Evolutionary conservation across 2,329 filamentous ascomycete genomes (phyloP), one percentile per base, ranked within the genome.

Genomic region (Knoxdaviesia proteae): DNA sequence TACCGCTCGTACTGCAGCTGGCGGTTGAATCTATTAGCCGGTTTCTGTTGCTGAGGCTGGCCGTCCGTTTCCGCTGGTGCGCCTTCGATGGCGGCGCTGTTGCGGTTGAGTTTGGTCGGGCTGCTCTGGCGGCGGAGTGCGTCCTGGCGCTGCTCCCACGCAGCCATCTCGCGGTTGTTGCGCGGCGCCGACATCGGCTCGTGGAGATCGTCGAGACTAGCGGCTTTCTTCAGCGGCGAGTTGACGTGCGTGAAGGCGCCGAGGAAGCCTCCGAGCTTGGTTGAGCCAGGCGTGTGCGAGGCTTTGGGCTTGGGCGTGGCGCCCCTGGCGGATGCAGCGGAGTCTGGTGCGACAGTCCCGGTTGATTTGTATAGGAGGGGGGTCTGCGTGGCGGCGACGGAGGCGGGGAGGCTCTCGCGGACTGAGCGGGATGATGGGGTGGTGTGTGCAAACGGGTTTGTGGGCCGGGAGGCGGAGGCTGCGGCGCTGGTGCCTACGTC

Each of bases 191-290:
- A 53, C 30, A 59, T 58, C 7, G 53, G 58, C 9, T 50, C 53
- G 50, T 65, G 62, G 38, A 74, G 63, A 44, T 81, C 58, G 58
- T 73, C 58, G 62, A 83, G 51, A 65, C 74, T 74, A 9, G 64
- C 64, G 2, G 81, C 69, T 56, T 93, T 94, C 52, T 84, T 80
- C 8, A 96, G 58, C 0, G 88, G 88, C 7, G 84, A 93, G 36
- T 78, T 80, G 5, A 77, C 76, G 56, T 93, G 84, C 5, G 71
- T 79, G 56, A 77, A 86, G 1, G 92, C 69, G 9, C 87, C 86
- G 41, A 94, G 63, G 54, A 71, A 88, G 3, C 87, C 84, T 10
- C 84, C 84, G 54, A 62, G 63, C 45, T 52, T 56, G 5, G 51
- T 43, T 6, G 47, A 54, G 10, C 58, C 39, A 6, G 36, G 10